A percentile compares a stretch with the other conserved stretches of the same genome.
Conservation (phyloP, 2,329 filamentous ascomycete genomes). For the Fusarium sp. region DNA sequence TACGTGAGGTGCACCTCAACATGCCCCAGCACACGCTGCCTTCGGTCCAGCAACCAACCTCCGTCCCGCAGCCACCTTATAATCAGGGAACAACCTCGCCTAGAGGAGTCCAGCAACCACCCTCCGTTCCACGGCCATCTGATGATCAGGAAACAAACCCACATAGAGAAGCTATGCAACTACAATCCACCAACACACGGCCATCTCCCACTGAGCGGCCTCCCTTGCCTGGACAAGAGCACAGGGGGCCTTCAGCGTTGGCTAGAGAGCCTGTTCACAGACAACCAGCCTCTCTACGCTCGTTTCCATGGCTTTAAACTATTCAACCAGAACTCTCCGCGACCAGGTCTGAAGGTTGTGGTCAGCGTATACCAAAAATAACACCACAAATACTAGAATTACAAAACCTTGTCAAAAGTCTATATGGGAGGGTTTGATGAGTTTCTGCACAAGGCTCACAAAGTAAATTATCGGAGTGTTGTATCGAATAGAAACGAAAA, state of each 20-base stretch:
- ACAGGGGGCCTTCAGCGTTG: too few species aligned
- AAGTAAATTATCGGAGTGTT: background rate
- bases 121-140: background rate
- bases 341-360: background rate
- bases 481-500: constrained; percentile 14
- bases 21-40: background rate
- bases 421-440: background rate
- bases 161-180: too few species aligned
- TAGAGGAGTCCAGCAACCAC: too few species aligned
- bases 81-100: too few species aligned
- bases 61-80: background rate
- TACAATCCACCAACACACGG: too few species aligned
- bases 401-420: background rate
- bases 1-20: background rate
- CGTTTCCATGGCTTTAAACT: background rate
- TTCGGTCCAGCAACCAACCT: background rate
- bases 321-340: background rate
- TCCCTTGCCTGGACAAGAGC: too few species aligned
- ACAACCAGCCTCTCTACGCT: background rate
- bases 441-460: background rate
- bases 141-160: too few species aligned
- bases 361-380: too few species aligned
- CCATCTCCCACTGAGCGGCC: too few species aligned
- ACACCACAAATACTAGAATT: background rate
- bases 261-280: background rate